Conservation (phyloP, 176 grass and related monocot species). For the Carex myosuroides region DNA sequence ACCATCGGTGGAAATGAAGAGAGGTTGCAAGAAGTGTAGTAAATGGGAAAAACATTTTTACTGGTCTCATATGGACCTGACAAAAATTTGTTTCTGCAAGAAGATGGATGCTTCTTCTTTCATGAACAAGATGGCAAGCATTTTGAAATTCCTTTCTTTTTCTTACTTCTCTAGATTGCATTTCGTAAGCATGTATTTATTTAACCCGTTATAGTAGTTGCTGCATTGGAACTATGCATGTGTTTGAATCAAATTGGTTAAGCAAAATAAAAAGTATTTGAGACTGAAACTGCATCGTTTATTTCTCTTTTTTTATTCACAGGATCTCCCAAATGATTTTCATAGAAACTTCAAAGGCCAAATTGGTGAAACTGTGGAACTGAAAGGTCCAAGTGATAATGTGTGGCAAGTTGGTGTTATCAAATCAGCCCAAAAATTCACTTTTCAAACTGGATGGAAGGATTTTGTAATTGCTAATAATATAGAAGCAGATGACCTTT, state of each 20-base stretch:
- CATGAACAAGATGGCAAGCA: background rate
- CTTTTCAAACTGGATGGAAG: constrained; percentile 34
- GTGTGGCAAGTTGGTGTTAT: constrained; percentile 21
- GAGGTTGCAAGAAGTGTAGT: background rate
- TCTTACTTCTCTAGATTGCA: background rate
- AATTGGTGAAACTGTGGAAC: constrained; percentile 10
- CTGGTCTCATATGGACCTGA: background rate
- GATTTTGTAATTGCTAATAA: constrained; percentile 43
- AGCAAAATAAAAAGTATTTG: background rate
- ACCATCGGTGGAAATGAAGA: background rate
- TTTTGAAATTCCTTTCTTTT: background rate
- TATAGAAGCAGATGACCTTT: constrained; percentile 32
- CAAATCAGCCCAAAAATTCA: background rate
- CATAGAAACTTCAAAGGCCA: constrained; percentile 20
- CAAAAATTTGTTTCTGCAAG: background rate
- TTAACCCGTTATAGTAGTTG: background rate
- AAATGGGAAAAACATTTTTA: background rate
- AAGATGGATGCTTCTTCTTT: background rate
- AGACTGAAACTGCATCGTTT: background rate
- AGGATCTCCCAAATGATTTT: constrained; percentile 41
- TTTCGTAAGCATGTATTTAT: background rate
- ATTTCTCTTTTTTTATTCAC: background rate
- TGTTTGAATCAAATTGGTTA: background rate
- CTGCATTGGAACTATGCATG: background rate
- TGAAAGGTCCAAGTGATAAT: constrained; percentile 28